Base-by-base conservation (phyloP, 75 land plant genomes). In the Picea sitchensis region DNA sequence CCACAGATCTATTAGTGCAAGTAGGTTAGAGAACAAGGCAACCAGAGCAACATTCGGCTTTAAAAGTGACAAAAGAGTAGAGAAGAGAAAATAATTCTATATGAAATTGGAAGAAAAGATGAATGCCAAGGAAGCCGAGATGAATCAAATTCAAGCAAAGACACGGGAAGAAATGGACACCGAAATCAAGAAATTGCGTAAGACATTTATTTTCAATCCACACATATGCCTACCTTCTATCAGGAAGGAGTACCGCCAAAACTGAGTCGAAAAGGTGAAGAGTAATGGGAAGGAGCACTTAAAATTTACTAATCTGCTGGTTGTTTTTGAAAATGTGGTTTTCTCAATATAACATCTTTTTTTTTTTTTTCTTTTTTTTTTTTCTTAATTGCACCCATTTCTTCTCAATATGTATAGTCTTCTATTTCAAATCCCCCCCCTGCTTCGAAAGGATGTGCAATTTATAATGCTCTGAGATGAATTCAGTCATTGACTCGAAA, bases 61-160 rank as follows among this genome's bases (percentile, higher is more conserved):
- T 61, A 95, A 81, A 86, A 86, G 93, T 82, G 88, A 83, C 78
- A 91, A 87, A 67, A 87, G 89, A 14, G 95, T 95, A 26, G 92
- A 93, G 78, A 93, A 86, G 79, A 87, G 98, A 34, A 88, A 86
- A 87, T 91, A 95, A 93, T 90, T 87, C 67, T 82, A 81, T 12
- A 87, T 83, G 58, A 92, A 90, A 64, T 58, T 90, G 61, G 92
- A 90, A 75, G 88, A 86, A 73, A 82, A 86, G 82, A 73, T 82
- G n/a, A 88, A 74, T 62, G 90, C 84, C 18, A 88, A 84, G 82
- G 92, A 88, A 73, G 88, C 78, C 41, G 92, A 84, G 80, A 83
- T 69, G 61, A 76, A 76, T 26, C 85, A 75, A 47, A 83, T 81
- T 64, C 85, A 80, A 30, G 84, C 83, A 58, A 90, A 88, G 72